Evolutionary conservation across 208 protist species (phyloP), one percentile per base, ranked within the genome.

Genomic region (Leishmania lainsoni): DNA sequence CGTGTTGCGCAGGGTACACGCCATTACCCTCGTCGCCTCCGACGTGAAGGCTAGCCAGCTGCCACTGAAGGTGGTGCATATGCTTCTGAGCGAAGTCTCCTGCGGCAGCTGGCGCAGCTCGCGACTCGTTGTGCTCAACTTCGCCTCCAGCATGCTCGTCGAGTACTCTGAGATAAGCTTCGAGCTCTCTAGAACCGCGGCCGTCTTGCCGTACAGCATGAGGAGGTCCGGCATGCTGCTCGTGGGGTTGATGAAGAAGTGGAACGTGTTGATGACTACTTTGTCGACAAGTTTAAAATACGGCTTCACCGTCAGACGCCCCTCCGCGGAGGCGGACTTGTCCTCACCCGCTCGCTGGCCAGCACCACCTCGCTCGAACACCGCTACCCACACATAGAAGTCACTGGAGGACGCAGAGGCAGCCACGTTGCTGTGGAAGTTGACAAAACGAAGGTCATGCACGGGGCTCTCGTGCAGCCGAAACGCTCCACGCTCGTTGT

Each of bases 41-140:
- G 87, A 87, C n/a, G 90, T 94, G 82, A 97, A 97, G 86, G 94
- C 92, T 82, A 97, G 93, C 92, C 91, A 96, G 59, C 91, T 92
- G 45, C 87, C 87, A 22, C 79, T 92, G 76, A 89, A 90, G 45
- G 91, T 90, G 17, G 86, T 77, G 81, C 92, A 96, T 69, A 95
- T 86, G 9, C 83, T 88, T 58, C 80, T 65, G 17, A 79, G 73
- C 14, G 85, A 83, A 29, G 89, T 83, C 49, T 81, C 81, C 66
- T 66, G 72, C 35, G 70, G 81, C 45, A 95, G 85, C 51, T 78
- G 70, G 9, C 94, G 92, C 80, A 96, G 83, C 73, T 92, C 84
- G 14, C 83, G 91, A 61, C 86, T 88, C 65, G 91, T 84, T 26
- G 75, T 68, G 73, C 83, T 78, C 70, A 97, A 80, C 51, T 83